Evolutionary conservation across 768 basidiomycete genomes (phyloP).

Genomic region (Tylopilus vinaceipallidus): DNA sequence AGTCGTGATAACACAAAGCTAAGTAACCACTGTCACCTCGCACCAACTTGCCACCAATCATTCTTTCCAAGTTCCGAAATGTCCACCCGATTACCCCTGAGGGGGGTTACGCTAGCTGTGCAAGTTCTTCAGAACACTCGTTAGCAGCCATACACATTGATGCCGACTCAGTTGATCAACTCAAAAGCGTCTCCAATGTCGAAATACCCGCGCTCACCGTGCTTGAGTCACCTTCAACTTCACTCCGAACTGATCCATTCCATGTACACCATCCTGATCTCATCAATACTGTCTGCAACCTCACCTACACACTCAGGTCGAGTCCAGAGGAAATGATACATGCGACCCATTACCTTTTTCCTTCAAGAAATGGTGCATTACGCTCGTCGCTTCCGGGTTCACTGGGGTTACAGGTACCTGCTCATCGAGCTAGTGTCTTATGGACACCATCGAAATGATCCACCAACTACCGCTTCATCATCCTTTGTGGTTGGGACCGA

Average conservation of each 20-base stretch:
- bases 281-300: too few species aligned
- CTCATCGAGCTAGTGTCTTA: too few species aligned
- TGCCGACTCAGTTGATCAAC: conserved; percentile 1
- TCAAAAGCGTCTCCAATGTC: conserved; percentile 1
- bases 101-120: conserved; percentile 9
- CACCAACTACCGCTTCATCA: conserved; percentile 48
- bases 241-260: too few species aligned
- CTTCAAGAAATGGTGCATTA: too few species aligned
- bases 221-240: neutral
- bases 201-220: conserved; percentile 8
- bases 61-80: conserved; percentile 15
- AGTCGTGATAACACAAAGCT: neutral
- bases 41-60: conserved; percentile 13
- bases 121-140: conserved; percentile 12
- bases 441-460: too few species aligned
- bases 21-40: neutral
- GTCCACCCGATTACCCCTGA: conserved; percentile 12
- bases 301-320: too few species aligned
- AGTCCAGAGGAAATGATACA: too few species aligned
- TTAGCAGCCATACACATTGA: conserved; percentile 13
- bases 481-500: conserved; percentile 53
- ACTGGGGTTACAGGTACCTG: too few species aligned
- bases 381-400: too few species aligned
- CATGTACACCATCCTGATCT: too few species aligned
- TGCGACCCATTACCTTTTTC: too few species aligned